Percentiles rank a stretch among this genome's conserved stretches.
phyloP scores from a whole-genome alignment of 345 rosid genomes.

The Lumnitzera racemosa region DNA sequence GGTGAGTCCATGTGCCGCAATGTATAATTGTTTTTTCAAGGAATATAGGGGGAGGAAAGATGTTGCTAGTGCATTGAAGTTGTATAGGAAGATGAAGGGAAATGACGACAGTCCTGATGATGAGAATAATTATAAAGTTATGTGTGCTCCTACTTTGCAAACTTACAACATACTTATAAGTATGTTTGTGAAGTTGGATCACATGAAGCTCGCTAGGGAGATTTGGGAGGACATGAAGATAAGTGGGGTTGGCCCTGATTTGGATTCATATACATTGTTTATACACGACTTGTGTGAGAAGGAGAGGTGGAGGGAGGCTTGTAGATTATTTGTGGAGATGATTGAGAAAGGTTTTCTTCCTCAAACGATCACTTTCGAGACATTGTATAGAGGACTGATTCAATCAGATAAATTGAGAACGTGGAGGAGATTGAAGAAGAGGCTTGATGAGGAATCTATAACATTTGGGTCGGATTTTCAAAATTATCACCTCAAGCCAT shows the following conservation, averaged over 20 bases:
- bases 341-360: constrained; percentile 85
- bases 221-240: constrained; percentile 68
- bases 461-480: constrained; percentile 70
- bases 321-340: constrained; percentile 78
- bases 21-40: constrained; percentile 79
- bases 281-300: constrained; percentile 63
- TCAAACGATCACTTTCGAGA: constrained; percentile 80
- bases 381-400: constrained; percentile 64
- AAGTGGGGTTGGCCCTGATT: constrained; percentile 55
- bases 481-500: constrained; percentile 49
- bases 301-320: constrained; percentile 69
- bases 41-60: constrained; percentile 84
- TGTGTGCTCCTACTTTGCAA: constrained; percentile 39
- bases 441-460: constrained; percentile 68
- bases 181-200: constrained; percentile 48
- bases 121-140: too few species aligned
- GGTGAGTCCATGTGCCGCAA: constrained; percentile 52
- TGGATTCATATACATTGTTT: constrained; percentile 72
- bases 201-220: constrained; percentile 46
- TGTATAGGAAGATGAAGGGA: constrained; percentile 72
- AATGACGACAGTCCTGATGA: not conserved
- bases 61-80: constrained; percentile 42
- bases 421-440: constrained; percentile 90
- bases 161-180: constrained; percentile 59
- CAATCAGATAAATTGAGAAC: constrained; percentile 84